phyloP scores from a whole-genome alignment of 2,329 filamentous ascomycete species.

The Xenosphaeropsis pyriputrescens region DNA sequence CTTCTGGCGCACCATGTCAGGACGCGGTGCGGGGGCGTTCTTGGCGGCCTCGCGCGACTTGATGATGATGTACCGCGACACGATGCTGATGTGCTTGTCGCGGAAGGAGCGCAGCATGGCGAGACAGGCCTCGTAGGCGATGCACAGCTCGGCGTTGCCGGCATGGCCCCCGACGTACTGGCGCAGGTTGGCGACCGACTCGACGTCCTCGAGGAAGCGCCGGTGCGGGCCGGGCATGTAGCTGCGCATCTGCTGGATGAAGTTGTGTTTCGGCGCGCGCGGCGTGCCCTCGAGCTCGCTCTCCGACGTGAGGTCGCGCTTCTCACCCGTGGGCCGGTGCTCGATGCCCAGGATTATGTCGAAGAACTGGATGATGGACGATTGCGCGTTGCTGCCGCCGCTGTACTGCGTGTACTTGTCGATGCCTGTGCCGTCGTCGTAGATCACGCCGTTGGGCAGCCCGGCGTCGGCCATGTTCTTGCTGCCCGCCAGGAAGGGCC shows the following conservation, averaged over 20 bases:
- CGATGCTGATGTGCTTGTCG: constrained; percentile 92
- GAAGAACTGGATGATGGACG: constrained; percentile 94
- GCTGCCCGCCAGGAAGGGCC: constrained; percentile 89
- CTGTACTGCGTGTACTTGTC: constrained; percentile 68
- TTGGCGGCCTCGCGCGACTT: constrained; percentile 51
- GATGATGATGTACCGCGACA: constrained; percentile 87
- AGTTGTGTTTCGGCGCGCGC: constrained; percentile 57
- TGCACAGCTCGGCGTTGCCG: constrained; percentile 48
- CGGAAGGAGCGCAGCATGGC: constrained; percentile 46
- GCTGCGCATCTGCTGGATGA: constrained; percentile 89
- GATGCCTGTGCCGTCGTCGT: constrained; percentile 62
- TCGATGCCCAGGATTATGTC: constrained; percentile 82
- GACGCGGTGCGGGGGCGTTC: constrained; percentile 20
- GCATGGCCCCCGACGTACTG: constrained; percentile 56
- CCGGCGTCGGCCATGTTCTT: constrained; percentile 97
- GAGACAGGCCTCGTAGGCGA: constrained; percentile 85
- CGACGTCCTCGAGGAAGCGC: constrained; percentile 72
- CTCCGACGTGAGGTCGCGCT: constrained; percentile 28
- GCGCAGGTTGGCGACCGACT: constrained; percentile 72
- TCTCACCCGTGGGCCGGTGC: constrained; percentile 78
- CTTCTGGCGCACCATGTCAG: constrained; percentile 32
- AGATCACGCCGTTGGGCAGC: constrained; percentile 73
- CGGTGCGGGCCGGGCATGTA: constrained; percentile 96
- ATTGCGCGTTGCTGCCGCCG: constrained; percentile 93
- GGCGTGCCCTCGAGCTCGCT: constrained; percentile 28